Conservation (phyloP, 805 yeast genomes). For the Priceomyces castillae region DNA sequence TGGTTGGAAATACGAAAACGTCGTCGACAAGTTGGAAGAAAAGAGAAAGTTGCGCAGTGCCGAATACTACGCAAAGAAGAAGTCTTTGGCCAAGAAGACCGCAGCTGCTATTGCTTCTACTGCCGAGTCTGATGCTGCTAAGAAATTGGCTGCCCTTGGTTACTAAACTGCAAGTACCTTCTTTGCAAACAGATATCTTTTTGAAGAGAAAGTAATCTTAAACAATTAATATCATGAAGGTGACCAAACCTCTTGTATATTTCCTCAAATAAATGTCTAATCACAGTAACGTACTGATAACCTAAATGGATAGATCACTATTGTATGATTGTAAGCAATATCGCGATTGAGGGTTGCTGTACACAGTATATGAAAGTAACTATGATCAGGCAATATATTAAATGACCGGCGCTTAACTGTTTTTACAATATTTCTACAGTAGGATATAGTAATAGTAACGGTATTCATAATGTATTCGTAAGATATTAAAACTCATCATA, state of each 20-base stretch:
- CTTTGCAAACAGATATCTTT: conserved; percentile 1
- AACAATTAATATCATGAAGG: conserved; percentile 5
- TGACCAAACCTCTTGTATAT: conserved; percentile 4
- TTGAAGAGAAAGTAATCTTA: background rate
- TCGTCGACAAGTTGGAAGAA: conserved; percentile 96
- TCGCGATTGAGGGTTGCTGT: too few relatives aligned
- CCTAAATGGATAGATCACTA: too few relatives aligned
- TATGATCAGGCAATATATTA: too few relatives aligned
- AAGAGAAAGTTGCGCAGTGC: conserved; percentile 99
- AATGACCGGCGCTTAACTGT: too few relatives aligned
- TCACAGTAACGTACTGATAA: conserved; percentile 1
- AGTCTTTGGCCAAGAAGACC: conserved; percentile 90
- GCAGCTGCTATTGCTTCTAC: conserved; percentile 81
- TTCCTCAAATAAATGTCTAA: conserved; percentile 5
- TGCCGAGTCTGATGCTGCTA: conserved; percentile 86
- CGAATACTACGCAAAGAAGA: conserved; percentile 99
- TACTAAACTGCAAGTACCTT: conserved; percentile 55
- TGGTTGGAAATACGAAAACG: conserved; percentile 99
- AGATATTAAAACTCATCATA: background rate
- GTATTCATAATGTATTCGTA: background rate
- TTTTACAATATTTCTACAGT: too few relatives aligned
- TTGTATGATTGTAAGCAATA: too few relatives aligned
- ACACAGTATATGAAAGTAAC: too few relatives aligned
- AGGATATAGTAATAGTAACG: too few relatives aligned
- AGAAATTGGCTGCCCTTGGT: conserved; percentile 95